Conservation (phyloP, 805 yeast species). For the Debaryomyces prosopidis region DNA sequence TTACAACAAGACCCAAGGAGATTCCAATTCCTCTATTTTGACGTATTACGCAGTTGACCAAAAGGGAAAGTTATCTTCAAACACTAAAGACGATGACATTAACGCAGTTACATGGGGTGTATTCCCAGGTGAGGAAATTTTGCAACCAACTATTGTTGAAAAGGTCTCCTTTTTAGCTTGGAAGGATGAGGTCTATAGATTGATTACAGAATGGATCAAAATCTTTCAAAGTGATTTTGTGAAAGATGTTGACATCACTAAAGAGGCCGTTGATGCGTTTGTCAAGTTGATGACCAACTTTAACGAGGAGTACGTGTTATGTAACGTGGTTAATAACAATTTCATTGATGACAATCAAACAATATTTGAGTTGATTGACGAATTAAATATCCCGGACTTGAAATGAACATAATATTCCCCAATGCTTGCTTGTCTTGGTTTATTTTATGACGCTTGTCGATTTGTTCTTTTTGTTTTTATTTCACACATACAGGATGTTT, state of each 20-base stretch:
- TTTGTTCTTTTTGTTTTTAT: constrained; percentile 9
- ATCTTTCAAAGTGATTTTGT: constrained; percentile 43
- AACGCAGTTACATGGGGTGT: constrained; percentile 99
- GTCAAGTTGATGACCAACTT: constrained; percentile 46
- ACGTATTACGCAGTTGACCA: constrained; percentile 78
- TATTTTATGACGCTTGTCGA: background rate
- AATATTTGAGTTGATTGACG: constrained; percentile 56
- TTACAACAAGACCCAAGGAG: constrained; percentile 38
- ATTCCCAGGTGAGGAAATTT: constrained; percentile 91
- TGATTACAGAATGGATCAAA: constrained; percentile 77
- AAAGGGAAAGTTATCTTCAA: constrained; percentile 58
- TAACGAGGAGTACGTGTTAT: constrained; percentile 64
- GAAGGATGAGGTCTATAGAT: constrained; percentile 92
- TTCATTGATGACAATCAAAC: constrained; percentile 55
- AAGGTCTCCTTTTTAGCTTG: constrained; percentile 90
- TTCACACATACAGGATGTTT: constrained; percentile 23
- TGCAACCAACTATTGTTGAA: constrained; percentile 96
- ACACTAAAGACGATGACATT: constrained; percentile 73
- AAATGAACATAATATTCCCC: background rate
- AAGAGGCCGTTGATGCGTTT: constrained; percentile 31
- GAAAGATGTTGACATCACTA: constrained; percentile 29
- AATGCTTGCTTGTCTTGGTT: background rate
- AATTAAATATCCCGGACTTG: constrained; percentile 18
- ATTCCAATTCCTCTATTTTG: constrained; percentile 47
- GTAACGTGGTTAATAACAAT: constrained; percentile 90